Evolutionary conservation across 202 grass and related monocot species (phyloP), one percentile per base, ranked within the genome.

Genomic region (Dendrocalamus latiflorus): DNA sequence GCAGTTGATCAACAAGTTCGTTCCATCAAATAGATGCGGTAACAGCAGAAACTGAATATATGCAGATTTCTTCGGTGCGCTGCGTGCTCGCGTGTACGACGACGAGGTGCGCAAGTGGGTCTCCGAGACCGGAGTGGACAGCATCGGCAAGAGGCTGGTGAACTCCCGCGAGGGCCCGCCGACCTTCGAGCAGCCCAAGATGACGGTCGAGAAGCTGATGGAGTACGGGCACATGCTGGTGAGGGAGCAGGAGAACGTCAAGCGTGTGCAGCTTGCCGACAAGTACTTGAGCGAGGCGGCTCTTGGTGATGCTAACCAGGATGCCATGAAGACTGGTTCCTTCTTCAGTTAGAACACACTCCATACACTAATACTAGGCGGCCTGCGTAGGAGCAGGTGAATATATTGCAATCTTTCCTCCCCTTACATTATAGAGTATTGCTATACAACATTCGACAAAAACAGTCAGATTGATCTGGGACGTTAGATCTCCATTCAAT

Each of bases 21-120:
- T n/a, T n/a, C n/a, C n/a, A n/a, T n/a, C n/a, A n/a, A n/a, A 57
- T 12, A 1, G 4, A 15, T n/a, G 47, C 47, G 6, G n/a, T 22
- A 2, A 3, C 28, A 58, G 5, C 21, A 13, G 5, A 25, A 1
- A 26, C 55, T 26, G 22, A 59, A 12, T 5, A 13, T 11, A 13
- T 45, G 67, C 68, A 82, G 80, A 94, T 39, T 98, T 98, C 83
- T 98, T 98, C 69, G 95, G 95, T 4, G 95, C 95, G 0, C 84
- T 98, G 36, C 87, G 95, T 72, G 95, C 95, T 6, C 66, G 95
- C 17, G 95, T 98, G 0, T 94, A 98, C 64, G 95, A 98, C 8
- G 95, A 98, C n/a, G 95, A 98, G 88, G 95, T 98, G 30, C 89
- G 88, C 62, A 93, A 91, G 82, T 98, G 95, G 95, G 87, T 98